Evolutionary conservation across 2,329 filamentous ascomycete genomes (phyloP).

Genomic region (Trichoderma lentiforme): DNA sequence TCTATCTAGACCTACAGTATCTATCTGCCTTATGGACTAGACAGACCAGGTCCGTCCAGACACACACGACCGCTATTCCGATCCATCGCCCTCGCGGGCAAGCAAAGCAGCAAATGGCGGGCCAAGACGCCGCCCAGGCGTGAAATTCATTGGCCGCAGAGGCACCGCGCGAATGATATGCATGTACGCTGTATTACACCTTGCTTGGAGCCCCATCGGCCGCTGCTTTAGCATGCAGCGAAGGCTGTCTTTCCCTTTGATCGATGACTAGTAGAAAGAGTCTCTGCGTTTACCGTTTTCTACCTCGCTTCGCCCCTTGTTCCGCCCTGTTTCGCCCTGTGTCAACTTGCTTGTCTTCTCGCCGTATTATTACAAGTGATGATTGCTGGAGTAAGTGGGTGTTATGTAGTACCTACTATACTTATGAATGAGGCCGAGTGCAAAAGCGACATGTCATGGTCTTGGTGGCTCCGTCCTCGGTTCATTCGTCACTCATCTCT

Average conservation of each 20-base stretch:
- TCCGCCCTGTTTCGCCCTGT: neutral
- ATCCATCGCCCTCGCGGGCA: slow-evolving; percentile 2
- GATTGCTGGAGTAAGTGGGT: neutral
- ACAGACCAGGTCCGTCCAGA: neutral
- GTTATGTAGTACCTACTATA: neutral
- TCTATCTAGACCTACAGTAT: neutral
- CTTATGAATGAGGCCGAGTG: neutral
- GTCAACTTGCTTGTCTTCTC: neutral
- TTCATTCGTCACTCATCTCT: neutral
- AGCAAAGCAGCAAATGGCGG: slow-evolving; percentile 11
- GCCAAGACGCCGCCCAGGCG: slow-evolving; percentile 8
- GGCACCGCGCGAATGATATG: slow-evolving; percentile 3
- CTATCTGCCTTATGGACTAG: neutral
- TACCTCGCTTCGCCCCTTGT: neutral
- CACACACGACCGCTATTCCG: neutral
- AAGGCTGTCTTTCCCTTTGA: neutral
- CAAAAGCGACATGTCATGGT: neutral
- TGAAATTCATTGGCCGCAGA: slow-evolving; percentile 17
- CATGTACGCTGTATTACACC: neutral
- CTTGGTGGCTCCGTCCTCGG: neutral
- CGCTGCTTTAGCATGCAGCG: neutral
- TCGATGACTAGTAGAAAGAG: neutral
- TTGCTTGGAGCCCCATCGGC: neutral
- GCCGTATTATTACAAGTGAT: neutral
- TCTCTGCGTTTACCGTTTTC: neutral